Evolutionary conservation across 371 early-diverging fungal species (phyloP), one percentile per base, ranked within the genome.

Genomic region (Apophysomyces trapeziformis): DNA sequence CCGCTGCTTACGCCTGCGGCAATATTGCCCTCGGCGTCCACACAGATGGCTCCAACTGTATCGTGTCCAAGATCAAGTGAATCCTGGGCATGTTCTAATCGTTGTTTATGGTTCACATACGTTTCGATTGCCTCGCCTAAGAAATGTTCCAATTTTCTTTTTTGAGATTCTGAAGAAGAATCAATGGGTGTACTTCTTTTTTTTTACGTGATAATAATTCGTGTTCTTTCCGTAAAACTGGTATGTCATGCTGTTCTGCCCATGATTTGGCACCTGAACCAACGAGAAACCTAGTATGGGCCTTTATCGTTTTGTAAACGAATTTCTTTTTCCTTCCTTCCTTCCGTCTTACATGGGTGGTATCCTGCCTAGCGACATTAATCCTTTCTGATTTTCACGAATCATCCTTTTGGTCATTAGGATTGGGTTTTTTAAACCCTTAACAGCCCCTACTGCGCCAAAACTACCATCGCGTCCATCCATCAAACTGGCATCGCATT

Each of bases 401-500:
- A 89, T 63, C 44, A 93, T 64, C 18, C 71, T 69, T 43, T 80
- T 63, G 0, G 92, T 91, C 0, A 80, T 87, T 5, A 65, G 46
- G 5, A 93, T 90, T 1, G 95, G 94, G 58, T 92, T 90, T 57
- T 76, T 74, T 36, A 93, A 70, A 3, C 88, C 92, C 60, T 84
- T 70, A 0, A 88, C 85, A 11, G 93, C 92, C 0, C 91, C 94
- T 0, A 96, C 91, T 3, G 90, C 90, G 1, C 93, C 95, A 83
- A 92, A 94, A 5, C 78, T 75, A 2, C 87, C 82, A 0, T 75
- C 75, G n/a, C 72, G 66, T 0, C 87, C 87, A 64, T 87, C 75
- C 95, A 94, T 95, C n/a, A 94, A 70, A 38, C 90, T 75, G 12
- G 96, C 96, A 71, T 96, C 96, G 67, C 95, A 94, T 73, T 95